Base-by-base conservation (phyloP, 2,329 filamentous ascomycete genomes). In the Colletotrichum tropicicola region DNA sequence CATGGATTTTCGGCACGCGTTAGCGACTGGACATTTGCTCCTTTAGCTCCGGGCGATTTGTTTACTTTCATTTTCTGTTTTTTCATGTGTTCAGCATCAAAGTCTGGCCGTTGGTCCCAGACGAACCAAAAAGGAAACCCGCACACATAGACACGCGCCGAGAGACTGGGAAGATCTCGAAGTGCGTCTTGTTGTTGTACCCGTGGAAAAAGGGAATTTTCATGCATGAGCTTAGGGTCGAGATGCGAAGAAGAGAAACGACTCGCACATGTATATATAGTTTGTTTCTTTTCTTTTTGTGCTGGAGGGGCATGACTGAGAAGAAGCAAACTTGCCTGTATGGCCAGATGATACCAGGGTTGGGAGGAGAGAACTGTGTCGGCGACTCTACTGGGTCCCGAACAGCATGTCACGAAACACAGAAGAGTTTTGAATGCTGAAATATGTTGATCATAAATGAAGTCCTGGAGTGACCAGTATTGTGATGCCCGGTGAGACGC, bases 211-310 rank as follows among this genome's bases (percentile, higher is more conserved):
- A 51, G 59, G 62, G 45, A 35, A 39, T 27, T 52, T 65, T 63
- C 52, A 63, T 63, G 58, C 62, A 65, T 63, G 62, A 53, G 58
- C 57, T 57, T 27, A 52, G 58, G 62, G 62, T 62, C 62, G 54
- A 19, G 37, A 55, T 37, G 60, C 54, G 60, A 64, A 63, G 64
- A 67, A 59, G 60, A 67, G 55, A 60, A 60, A 67, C 65, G 60
- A 60, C 55, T 59, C 60, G 65, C 60, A 65, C 55, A 55, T 67
- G 65, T 67, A 67, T 67, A 67, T 67, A 67, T 65, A 67, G 61
- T 54, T 65, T 65, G 60, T 65, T 65, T 65, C 59, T 67, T 67
- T 60, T 54, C 53, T 25, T 58, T n/a, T 58, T 59, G 59, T 49
- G 56, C 54, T 60, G 60, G 54, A 59, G 32, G 37, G 49, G 59